Evolutionary conservation across 2,329 filamentous ascomycete genomes (phyloP).

Genomic region (Pseudogymnoascus sp.): DNA sequence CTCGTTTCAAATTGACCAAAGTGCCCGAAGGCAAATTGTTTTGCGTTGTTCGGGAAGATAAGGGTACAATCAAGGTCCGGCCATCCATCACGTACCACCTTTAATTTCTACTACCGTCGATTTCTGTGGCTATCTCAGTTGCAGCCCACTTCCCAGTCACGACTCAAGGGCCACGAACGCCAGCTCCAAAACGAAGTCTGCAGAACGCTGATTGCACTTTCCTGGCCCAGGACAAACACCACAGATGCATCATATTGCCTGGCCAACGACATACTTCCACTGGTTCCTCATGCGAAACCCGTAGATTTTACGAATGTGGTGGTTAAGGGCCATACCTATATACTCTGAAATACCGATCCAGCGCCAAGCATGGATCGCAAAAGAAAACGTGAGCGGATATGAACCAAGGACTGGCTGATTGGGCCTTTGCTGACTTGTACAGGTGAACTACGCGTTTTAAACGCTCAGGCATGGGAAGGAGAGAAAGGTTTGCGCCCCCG

Average conservation of each 20-base stretch:
- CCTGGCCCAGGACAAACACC: conserved; percentile 11
- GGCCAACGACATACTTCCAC: conserved; percentile 23
- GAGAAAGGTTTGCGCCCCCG: conserved; percentile 60
- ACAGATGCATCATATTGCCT: conserved; percentile 30
- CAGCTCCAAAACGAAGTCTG: conserved; percentile 6
- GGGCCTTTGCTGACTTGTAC: conserved; percentile 13
- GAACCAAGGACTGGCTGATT: not conserved
- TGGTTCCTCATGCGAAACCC: conserved; percentile 26
- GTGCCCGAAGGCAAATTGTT: not conserved
- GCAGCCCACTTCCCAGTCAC: not conserved
- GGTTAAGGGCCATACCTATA: conserved; percentile 22
- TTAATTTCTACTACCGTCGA: conserved; percentile 5
- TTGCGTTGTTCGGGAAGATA: not conserved
- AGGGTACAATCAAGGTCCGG: not conserved
- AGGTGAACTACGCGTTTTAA: conserved; percentile 89
- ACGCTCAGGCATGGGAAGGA: conserved; percentile 80
- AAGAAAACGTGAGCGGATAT: conserved; percentile 48
- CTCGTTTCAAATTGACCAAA: conserved; percentile 5
- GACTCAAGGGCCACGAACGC: not conserved
- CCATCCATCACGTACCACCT: not conserved
- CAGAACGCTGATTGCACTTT: not conserved
- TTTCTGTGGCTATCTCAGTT: not conserved
- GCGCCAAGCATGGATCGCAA: conserved; percentile 52
- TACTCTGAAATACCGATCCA: conserved; percentile 18
- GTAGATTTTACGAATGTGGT: conserved; percentile 29